Percentiles rank a stretch among this genome's conserved stretches.
phyloP scores from a whole-genome alignment of 202 grass and related monocot genomes.

The Zoysia matrella region DNA sequence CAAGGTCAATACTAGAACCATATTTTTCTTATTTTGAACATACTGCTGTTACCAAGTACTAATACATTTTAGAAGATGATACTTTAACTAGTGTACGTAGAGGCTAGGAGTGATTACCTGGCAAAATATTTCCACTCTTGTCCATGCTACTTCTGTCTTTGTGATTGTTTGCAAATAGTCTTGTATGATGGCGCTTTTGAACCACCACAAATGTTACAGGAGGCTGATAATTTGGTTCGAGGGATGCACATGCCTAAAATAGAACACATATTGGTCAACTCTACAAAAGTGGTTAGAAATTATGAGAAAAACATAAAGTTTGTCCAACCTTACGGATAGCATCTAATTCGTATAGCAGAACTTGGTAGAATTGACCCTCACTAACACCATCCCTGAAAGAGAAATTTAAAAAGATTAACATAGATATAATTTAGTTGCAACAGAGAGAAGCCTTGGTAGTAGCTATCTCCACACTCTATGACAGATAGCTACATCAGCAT shows the following conservation, averaged over 20 bases:
- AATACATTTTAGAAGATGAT: neutral
- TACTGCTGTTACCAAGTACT: neutral
- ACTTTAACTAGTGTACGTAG: neutral
- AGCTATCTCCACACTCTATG: neutral
- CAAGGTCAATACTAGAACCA: neutral
- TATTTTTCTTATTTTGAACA: neutral
- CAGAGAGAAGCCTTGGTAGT: neutral
- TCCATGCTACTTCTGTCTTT: slow-evolving; percentile 78
- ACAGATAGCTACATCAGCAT: neutral
- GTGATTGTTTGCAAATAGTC: slow-evolving; percentile 84
- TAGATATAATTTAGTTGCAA: slow-evolving; percentile 9
- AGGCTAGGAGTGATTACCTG: slow-evolving; percentile 54
- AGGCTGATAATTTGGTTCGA: slow-evolving; percentile 89
- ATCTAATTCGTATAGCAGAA: slow-evolving; percentile 90
- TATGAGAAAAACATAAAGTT: neutral
- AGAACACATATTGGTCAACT: slow-evolving; percentile 34
- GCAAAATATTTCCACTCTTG: slow-evolving; percentile 90
- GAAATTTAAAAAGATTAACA: slow-evolving; percentile 9
- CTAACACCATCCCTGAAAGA: slow-evolving; percentile 93
- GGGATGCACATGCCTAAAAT: slow-evolving; percentile 76
- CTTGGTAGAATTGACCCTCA: slow-evolving; percentile 97
- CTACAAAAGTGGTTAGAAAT: slow-evolving; percentile 14
- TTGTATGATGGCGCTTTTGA: slow-evolving; percentile 91
- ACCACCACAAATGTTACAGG: slow-evolving; percentile 93
- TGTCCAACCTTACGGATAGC: slow-evolving; percentile 92